Evolutionary conservation across 345 rosid genomes (phyloP), one percentile per base, ranked within the genome.

Genomic region (Conringia planisiliqua): DNA sequence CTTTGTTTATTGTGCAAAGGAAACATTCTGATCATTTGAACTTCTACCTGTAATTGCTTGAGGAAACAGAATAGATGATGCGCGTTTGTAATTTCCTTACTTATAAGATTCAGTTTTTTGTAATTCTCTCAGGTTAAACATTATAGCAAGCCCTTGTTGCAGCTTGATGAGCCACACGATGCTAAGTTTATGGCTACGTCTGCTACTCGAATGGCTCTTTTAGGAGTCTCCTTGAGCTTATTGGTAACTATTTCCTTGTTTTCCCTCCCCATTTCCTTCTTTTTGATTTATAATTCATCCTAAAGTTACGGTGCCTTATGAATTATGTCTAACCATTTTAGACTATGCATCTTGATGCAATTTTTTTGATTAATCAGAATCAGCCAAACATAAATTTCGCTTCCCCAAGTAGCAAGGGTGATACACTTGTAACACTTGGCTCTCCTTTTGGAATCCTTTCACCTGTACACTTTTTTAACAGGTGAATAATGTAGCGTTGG

Each of bases 381-480:
- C 82, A 75, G 33, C 93, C 87, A 29, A 78, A 58, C 62, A 62
- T 90, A 24, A 47, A 76, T 40, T 43, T 76, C 42, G 79, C 88
- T 59, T 61, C 81, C 55, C 75, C 78, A 43, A 72, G 58, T 71
- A 82, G 60, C 79, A 85, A 86, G 77, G 97, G 97, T 62, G 93
- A 86, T 74, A 80, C 79, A 75, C 83, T 95, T 72, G 72, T 95
- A 71, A 87, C 92, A 12, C 87, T 86, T 48, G 99, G 93, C 71
- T 95, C 99, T 84, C 99, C 99, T 48, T 95, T 95, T 75, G 97
- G 97, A 54, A 78, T 89, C 80, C 89, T 90, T 66, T 95, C 99
- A 39, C 93, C 97, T 6, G 29, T 85, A 71, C 97, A 95, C 84
- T 95, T 95, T 82, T 82, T 90, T 73, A 95, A 92, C 81, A 90